These are phyloP conservation scores for Fusarium xylarioides DNA, from an alignment of 2,329 filamentous ascomycete genomes.

Conservation along the genomic window DNA sequence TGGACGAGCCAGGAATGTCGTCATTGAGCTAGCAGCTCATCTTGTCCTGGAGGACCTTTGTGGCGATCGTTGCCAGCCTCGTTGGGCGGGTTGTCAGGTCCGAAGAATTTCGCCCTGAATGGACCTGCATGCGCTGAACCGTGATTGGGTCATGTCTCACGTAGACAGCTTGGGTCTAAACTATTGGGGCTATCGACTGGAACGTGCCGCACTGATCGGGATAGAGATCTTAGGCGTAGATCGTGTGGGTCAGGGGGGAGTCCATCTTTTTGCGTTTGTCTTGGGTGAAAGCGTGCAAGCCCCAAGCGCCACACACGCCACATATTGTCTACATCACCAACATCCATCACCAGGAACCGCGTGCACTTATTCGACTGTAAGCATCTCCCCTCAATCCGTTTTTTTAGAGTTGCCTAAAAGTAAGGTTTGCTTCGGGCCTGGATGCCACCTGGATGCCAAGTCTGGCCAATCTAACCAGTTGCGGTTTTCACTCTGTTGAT, in stretches of 20 bases:
- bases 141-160: slow-evolving; percentile 17
- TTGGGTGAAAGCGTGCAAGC: slow-evolving; percentile 25
- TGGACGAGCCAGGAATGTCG: slow-evolving; percentile 25
- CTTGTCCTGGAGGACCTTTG: not conserved
- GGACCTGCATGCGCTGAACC: slow-evolving; percentile 8
- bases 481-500: not conserved
- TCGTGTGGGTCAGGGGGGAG: not conserved
- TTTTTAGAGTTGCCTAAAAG: slow-evolving; percentile 16
- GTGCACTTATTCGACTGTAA: slow-evolving; percentile 10
- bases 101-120: slow-evolving; percentile 31
- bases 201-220: slow-evolving; percentile 32
- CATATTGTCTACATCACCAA: not conserved
- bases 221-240: slow-evolving; percentile 9
- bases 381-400: not conserved
- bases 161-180: slow-evolving; percentile 1
- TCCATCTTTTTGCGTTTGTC: slow-evolving; percentile 18
- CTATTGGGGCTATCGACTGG: slow-evolving; percentile 21
- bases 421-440: slow-evolving; percentile 17
- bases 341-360: slow-evolving; percentile 11
- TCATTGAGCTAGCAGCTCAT: slow-evolving; percentile 14
- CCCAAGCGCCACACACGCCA: slow-evolving; percentile 22
- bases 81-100: slow-evolving; percentile 3
- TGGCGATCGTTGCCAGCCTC: slow-evolving; percentile 1
- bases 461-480: slow-evolving; percentile 16
- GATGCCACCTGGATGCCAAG: slow-evolving; percentile 36